Conservation (phyloP, 2,329 filamentous ascomycete species). For the Amesomyces nigricolor region DNA sequence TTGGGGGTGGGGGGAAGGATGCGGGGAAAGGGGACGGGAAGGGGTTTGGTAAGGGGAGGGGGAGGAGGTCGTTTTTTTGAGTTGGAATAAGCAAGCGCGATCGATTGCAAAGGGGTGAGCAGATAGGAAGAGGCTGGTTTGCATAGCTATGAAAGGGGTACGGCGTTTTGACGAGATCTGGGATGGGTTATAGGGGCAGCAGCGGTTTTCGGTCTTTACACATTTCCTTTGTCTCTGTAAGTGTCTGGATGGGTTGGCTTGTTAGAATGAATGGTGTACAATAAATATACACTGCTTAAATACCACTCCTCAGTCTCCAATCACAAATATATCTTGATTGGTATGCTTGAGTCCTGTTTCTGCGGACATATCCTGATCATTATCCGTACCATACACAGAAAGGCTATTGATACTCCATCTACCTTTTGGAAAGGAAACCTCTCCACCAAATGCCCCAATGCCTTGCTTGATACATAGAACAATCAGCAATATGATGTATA, state of each 20-base stretch:
- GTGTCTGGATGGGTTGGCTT: background rate
- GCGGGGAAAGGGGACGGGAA: conserved; percentile 47
- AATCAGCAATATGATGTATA: background rate
- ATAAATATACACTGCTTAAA: background rate
- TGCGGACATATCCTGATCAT: background rate
- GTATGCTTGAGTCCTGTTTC: background rate
- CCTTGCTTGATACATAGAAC: background rate
- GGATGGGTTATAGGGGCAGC: background rate
- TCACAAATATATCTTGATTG: background rate
- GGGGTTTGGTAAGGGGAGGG: conserved; percentile 1
- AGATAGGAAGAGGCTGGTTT: background rate
- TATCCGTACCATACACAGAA: too few species aligned
- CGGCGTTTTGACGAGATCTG: conserved; percentile 1
- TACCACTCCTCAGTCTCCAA: conserved; percentile 9
- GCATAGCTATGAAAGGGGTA: background rate
- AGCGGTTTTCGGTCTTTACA: conserved; percentile 4
- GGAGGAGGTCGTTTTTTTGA: conserved; percentile 10
- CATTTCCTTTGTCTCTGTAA: background rate
- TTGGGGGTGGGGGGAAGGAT: conserved; percentile 53
- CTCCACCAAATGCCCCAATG: too few species aligned
- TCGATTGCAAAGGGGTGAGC: background rate
- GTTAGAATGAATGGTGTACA: conserved; percentile 7
- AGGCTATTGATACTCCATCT: background rate
- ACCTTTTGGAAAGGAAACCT: background rate
- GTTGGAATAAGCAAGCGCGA: background rate